phyloP scores from a whole-genome alignment of 176 grass and related monocot species.

The Urochloa ruziziensis region DNA sequence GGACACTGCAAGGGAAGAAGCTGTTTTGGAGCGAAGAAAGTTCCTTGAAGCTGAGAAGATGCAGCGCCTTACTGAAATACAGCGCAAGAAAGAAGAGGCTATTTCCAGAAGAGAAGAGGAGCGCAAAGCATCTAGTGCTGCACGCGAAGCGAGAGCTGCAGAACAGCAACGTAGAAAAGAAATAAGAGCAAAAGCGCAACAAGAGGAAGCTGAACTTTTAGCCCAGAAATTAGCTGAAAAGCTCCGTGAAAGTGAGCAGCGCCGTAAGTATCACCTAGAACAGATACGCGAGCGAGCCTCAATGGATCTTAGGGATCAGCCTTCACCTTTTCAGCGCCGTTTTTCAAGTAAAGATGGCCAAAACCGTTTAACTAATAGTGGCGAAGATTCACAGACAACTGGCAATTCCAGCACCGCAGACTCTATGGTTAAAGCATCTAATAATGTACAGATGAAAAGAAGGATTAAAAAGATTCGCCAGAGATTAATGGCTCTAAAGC shows the following conservation, averaged over 20 bases:
- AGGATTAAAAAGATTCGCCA: slow-evolving; percentile 97
- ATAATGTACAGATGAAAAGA: slow-evolving; percentile 63
- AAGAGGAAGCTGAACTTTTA: slow-evolving; percentile 96
- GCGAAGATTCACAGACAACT: slow-evolving; percentile 62
- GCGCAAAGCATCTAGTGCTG: slow-evolving; percentile 96
- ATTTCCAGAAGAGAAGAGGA: slow-evolving; percentile 97
- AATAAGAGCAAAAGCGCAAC: slow-evolving; percentile 86
- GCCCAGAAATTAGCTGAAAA: slow-evolving; percentile 96
- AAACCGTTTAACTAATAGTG: slow-evolving; percentile 66
- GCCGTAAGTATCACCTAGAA: slow-evolving; percentile 94
- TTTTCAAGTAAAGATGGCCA: slow-evolving; percentile 80
- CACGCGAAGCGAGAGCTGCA: slow-evolving; percentile 78
- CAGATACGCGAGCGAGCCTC: slow-evolving; percentile 99
- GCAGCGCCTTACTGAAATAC: slow-evolving; percentile 93
- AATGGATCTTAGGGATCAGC: slow-evolving; percentile 98
- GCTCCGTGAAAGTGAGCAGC: slow-evolving; percentile 96
- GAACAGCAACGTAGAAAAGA: slow-evolving; percentile 97
- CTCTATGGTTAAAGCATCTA: slow-evolving; percentile 58
- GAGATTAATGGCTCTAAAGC: slow-evolving; percentile 96
- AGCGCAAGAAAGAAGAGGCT: slow-evolving; percentile 98
- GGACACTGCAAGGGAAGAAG: slow-evolving; percentile 97
- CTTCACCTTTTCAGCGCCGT: slow-evolving; percentile 92
- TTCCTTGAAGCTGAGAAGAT: slow-evolving; percentile 98
- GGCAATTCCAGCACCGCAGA: slow-evolving; percentile 50
- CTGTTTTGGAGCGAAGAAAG: slow-evolving; percentile 88